Base-by-base conservation (phyloP, 495 filamentous ascomycete species). In the Venustampulla echinocandica region DNA sequence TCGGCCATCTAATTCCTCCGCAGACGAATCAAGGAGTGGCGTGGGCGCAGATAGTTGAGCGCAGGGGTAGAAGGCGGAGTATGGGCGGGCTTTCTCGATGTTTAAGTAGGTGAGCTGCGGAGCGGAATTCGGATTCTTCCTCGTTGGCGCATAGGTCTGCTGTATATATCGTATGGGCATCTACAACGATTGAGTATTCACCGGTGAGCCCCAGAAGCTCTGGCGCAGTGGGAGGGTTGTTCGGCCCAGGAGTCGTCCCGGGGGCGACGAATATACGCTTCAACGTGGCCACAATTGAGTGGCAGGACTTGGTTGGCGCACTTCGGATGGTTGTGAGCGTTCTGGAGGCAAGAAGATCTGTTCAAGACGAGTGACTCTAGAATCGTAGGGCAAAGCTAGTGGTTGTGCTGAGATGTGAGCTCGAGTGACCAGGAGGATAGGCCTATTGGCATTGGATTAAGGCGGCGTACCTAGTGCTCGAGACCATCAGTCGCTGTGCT, bases 111-210 rank as follows among this genome's bases (percentile, higher is more conserved):
- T 38, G 51, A 10, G 37, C 47, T 36, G 55, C 47, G 47, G 52
- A 50, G 49, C 42, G 53, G 39, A 44, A 35, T 47, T 53, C 56
- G 53, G 28, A 52, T 36, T 25, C 34, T 56, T 50, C 53, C 47
- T 59, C 53, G 53, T 56, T 53, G 53, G 57, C 43, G 54, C 57
- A 59, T 59, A 54, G 54, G 44, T 53, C 39, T 57, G 46, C 39
- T 44, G 47, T 50, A 47, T 24, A 35, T 44, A 24, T 36, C 20
- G 38, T 42, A 18, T 35, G 37, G 28, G 50, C 54, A 57, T 57
- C 50, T 45, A 57, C 50, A 39, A 51, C 49, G 44, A 50, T 32
- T 39, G 37, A 25, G 20, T 40, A 10, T 40, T 40, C 11, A 19
- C 20, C 7, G 17, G 7, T 21, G 37, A 10, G 11, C 3, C 17